Conservation (phyloP, 768 basidiomycete species). For the Amyloporia xantha region DNA sequence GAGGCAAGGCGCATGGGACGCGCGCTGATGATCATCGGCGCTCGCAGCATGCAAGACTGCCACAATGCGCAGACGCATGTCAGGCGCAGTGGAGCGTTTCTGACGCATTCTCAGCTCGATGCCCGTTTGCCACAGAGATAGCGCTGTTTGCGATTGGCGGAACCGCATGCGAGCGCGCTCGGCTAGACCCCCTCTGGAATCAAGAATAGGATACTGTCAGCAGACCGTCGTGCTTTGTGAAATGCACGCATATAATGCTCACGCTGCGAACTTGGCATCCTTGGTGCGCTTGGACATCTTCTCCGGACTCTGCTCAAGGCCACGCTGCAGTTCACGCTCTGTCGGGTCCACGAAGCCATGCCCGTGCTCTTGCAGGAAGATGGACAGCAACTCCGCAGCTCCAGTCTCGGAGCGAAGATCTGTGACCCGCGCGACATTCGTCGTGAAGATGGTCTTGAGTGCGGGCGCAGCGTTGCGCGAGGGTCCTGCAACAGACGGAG, state of each 20-base stretch:
- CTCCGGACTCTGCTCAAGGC: slow-evolving; percentile 52
- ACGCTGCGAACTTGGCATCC: slow-evolving; percentile 44
- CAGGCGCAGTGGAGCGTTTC: slow-evolving; percentile 21
- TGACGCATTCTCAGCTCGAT: slow-evolving; percentile 25
- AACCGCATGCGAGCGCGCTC: slow-evolving; percentile 40
- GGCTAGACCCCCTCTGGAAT: slow-evolving; percentile 48
- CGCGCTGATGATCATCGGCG: slow-evolving; percentile 23
- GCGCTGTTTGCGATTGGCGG: slow-evolving; percentile 37
- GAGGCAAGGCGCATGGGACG: slow-evolving; percentile 14
- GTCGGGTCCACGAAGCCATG: slow-evolving; percentile 29
- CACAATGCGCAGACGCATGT: slow-evolving; percentile 39
- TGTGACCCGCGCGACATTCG: slow-evolving; percentile 44
- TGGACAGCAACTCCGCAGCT: slow-evolving; percentile 43
- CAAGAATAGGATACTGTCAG: neutral
- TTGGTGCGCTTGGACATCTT: slow-evolving; percentile 38
- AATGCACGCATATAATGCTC: slow-evolving; percentile 16
- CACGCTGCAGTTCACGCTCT: slow-evolving; percentile 38
- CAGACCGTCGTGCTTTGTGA: neutral
- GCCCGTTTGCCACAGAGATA: slow-evolving; percentile 48
- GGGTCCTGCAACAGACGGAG: slow-evolving; percentile 13
- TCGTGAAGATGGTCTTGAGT: slow-evolving; percentile 44
- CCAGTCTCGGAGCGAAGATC: slow-evolving; percentile 46
- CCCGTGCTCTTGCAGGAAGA: slow-evolving; percentile 44
- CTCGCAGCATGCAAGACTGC: slow-evolving; percentile 33
- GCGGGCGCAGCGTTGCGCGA: slow-evolving; percentile 15